Evolutionary conservation across 768 basidiomycete genomes (phyloP).

Genomic region (Termitomyces sp.): DNA sequence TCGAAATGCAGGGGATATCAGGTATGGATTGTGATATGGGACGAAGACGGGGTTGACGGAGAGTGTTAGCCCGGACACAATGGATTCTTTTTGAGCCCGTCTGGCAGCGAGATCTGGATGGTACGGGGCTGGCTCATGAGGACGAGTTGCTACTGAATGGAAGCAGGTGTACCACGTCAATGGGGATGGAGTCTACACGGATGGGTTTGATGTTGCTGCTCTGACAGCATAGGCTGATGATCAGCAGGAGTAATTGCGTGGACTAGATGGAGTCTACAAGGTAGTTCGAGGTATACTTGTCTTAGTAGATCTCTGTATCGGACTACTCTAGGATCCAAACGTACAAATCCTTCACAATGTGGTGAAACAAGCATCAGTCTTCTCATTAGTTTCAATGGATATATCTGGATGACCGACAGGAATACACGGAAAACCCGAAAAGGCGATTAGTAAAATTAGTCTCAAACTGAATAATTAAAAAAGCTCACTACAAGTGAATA

Average conservation of each 20-base stretch:
- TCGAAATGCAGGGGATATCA: slow-evolving; percentile 10
- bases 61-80: slow-evolving; percentile 22
- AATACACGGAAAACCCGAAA: neutral
- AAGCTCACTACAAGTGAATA: neutral
- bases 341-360: neutral
- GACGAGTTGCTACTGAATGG: no score
- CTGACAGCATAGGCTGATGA: no score
- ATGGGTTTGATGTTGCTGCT: no score
- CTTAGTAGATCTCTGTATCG: no score
- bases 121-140: no score
- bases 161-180: no score
- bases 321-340: no score
- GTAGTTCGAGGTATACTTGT: no score
- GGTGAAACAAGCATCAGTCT: neutral
- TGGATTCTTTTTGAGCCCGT: slow-evolving; percentile 12
- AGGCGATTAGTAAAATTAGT: neutral
- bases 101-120: no score
- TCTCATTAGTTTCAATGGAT: neutral
- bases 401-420: neutral
- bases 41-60: neutral
- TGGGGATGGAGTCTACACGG: no score
- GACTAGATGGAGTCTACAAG: no score
- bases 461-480: neutral
- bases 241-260: no score
- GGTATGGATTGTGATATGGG: neutral